phyloP scores from a whole-genome alignment of 2,329 filamentous ascomycete genomes.

The Daldinia sp. region DNA sequence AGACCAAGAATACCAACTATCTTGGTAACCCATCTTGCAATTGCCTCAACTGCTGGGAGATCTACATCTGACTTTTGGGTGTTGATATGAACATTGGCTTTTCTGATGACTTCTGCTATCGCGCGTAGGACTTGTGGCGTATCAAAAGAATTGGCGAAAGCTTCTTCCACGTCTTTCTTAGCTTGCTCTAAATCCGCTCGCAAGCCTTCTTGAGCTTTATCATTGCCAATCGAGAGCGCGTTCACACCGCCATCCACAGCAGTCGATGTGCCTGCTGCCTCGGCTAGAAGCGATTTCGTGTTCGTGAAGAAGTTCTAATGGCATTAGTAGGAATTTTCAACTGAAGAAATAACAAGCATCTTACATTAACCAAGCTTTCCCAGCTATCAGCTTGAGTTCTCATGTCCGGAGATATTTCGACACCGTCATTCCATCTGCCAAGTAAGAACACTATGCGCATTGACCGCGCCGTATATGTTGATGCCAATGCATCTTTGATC shows the following conservation, averaged over 20 bases:
- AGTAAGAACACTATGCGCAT: constrained; percentile 89
- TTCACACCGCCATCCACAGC: constrained; percentile 50
- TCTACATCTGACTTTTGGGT: constrained; percentile 61
- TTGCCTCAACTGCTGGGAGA: constrained; percentile 62
- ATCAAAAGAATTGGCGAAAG: constrained; percentile 87
- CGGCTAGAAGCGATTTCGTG: constrained; percentile 65
- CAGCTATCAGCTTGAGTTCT: constrained; percentile 79
- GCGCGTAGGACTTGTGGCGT: constrained; percentile 82
- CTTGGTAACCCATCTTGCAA: constrained; percentile 84
- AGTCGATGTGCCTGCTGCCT: constrained; percentile 54
- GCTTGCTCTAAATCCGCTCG: constrained; percentile 63
- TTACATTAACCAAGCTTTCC: constrained; percentile 80
- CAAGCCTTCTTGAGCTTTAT: constrained; percentile 49
- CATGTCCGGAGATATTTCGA: constrained; percentile 90
- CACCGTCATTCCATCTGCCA: constrained; percentile 88
- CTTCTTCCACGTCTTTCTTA: constrained; percentile 66
- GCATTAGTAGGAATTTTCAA: constrained; percentile 13
- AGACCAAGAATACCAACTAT: constrained; percentile 89
- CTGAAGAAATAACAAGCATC: constrained; percentile 43
- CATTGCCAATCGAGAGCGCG: constrained; percentile 55
- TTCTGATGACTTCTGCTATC: constrained; percentile 82
- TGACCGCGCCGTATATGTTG: constrained; percentile 79
- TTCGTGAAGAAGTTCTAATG: constrained; percentile 69
- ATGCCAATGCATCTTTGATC: constrained; percentile 82
- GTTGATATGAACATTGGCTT: constrained; percentile 74